Evolutionary conservation across 2,329 filamentous ascomycete species (phyloP).

Genomic region (Hypoxylon sp.): DNA sequence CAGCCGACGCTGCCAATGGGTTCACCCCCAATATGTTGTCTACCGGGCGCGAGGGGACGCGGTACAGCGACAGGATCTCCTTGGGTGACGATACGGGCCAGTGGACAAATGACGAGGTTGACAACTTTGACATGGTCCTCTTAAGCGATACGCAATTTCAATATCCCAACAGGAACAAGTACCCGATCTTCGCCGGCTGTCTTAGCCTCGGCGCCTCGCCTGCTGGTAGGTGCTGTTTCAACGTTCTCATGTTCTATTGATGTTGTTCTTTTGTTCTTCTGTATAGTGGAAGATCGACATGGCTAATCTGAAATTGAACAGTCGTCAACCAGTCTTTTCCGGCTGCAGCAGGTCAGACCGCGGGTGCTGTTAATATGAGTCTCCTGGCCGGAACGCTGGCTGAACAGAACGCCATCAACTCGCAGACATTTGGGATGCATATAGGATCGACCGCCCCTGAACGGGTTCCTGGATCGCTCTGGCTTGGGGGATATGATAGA

Average conservation of each 20-base stretch:
- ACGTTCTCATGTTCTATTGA: background rate
- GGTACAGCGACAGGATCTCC: background rate
- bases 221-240: conserved; percentile 8
- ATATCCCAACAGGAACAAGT: conserved; percentile 36
- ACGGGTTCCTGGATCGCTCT: conserved; percentile 43
- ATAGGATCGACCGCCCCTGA: conserved; percentile 45
- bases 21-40: conserved; percentile 4
- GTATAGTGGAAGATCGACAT: too few relatives aligned
- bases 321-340: conserved; percentile 32
- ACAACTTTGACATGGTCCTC: conserved; percentile 31
- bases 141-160: conserved; percentile 30
- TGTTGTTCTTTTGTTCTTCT: too few relatives aligned
- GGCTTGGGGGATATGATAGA: conserved; percentile 49
- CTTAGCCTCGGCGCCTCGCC: conserved; percentile 37
- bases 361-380: conserved; percentile 14
- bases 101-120: conserved; percentile 9
- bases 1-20: background rate
- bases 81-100: conserved; percentile 2
- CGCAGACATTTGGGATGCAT: conserved; percentile 51
- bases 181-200: conserved; percentile 39
- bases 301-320: too few relatives aligned
- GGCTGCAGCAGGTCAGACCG: background rate
- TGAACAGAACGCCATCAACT: conserved; percentile 37
- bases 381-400: conserved; percentile 22
- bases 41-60: background rate